phyloP scores from a whole-genome alignment of 1,139 yeast genomes.

The Sugiyamaella sp. region DNA sequence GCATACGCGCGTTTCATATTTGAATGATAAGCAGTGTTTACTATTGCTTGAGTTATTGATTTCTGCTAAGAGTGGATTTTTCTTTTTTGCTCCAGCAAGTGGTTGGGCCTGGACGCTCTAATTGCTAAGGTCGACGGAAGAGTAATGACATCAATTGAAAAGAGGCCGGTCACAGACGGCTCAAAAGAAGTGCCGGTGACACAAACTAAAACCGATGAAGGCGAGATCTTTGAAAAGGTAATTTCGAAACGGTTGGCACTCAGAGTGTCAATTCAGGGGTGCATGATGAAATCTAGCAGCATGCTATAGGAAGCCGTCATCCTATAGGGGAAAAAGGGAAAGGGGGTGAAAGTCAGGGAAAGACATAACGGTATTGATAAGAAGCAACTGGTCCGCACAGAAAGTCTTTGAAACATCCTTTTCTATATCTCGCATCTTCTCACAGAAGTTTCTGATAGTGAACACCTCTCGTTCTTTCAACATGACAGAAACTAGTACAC shows the following conservation, averaged over 20 bases:
- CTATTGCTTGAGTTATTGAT: no score
- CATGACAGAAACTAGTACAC: not conserved
- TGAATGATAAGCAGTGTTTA: slow-evolving; percentile 6
- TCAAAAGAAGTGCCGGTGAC: not conserved
- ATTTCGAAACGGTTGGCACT: not conserved
- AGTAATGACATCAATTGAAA: not conserved
- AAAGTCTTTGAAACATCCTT: not conserved
- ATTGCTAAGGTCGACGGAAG: not conserved
- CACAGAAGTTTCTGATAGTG: not conserved
- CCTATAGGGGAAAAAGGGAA: not conserved
- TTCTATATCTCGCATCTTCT: not conserved
- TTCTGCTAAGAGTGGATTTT: no score
- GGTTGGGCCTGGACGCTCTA: not conserved
- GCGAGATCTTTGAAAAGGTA: not conserved
- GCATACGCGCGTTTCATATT: slow-evolving; percentile 13
- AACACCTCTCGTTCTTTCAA: no score
- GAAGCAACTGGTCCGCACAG: not conserved
- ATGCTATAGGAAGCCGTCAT: not conserved
- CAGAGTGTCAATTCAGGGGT: slow-evolving; percentile 6
- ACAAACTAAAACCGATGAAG: not conserved
- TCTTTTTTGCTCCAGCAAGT: not conserved
- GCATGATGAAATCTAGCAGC: slow-evolving; percentile 5
- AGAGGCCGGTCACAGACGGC: not conserved
- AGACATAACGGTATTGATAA: not conserved
- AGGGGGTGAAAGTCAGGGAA: not conserved